Conservation (phyloP, 1,139 yeast species). For the Nakaseomyces delphensis region DNA sequence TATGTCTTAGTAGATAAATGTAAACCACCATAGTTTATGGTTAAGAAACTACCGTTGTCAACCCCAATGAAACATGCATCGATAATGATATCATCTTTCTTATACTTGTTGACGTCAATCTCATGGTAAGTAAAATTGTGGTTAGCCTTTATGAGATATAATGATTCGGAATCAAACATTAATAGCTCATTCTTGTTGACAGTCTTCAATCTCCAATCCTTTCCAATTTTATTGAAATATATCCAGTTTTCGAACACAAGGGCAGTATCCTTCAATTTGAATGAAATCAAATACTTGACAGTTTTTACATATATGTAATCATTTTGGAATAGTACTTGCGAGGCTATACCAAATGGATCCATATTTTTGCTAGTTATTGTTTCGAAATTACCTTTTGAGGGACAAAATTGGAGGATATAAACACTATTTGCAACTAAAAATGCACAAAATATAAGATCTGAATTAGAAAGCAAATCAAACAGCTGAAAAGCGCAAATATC, state of each 20-base stretch:
- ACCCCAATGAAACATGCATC: slow-evolving; percentile 5
- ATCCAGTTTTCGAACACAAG: neutral
- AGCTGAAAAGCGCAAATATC: neutral
- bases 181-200: neutral
- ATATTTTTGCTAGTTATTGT: neutral
- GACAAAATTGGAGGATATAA: neutral
- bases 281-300: neutral
- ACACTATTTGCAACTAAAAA: neutral
- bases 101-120: neutral
- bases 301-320: neutral
- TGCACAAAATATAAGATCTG: neutral
- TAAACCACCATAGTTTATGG: slow-evolving; percentile 20
- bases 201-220: neutral
- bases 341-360: neutral
- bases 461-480: neutral
- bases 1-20: slow-evolving; percentile 17
- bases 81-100: slow-evolving; percentile 1
- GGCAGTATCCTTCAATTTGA: neutral
- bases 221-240: neutral
- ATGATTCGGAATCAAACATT: neutral
- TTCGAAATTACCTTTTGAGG: neutral
- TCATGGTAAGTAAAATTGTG: neutral
- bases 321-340: neutral
- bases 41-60: slow-evolving; percentile 10
- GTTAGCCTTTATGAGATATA: neutral